phyloP scores from a whole-genome alignment of 768 basidiomycete genomes.

The Royoungia palumana region DNA sequence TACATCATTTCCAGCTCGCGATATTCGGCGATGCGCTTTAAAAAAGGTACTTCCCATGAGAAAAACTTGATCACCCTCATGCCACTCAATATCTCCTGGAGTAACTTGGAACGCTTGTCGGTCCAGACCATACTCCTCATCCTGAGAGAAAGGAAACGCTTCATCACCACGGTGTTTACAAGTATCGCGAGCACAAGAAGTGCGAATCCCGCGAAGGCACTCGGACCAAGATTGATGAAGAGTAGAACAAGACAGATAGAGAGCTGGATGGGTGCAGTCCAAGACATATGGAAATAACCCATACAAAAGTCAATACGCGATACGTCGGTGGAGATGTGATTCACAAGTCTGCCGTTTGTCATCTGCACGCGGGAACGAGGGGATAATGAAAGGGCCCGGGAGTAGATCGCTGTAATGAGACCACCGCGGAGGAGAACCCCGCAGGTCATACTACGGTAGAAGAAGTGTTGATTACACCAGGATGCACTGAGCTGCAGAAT shows the following conservation, averaged over 20 bases:
- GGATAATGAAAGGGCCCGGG: constrained; percentile 70
- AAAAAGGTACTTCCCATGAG: constrained; percentile 82
- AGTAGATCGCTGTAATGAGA: constrained; percentile 84
- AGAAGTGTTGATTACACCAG: constrained; percentile 75
- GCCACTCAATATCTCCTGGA: constrained; percentile 85
- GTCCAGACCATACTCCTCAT: constrained; percentile 83
- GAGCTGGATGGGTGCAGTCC: constrained; percentile 77
- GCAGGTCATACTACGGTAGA: constrained; percentile 67
- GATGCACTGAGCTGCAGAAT: constrained; percentile 64
- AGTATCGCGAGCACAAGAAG: constrained; percentile 72
- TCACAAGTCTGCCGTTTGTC: constrained; percentile 86
- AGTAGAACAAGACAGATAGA: constrained; percentile 73
- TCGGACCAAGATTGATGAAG: constrained; percentile 65
- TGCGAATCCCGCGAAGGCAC: constrained; percentile 52
- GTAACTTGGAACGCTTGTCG: constrained; percentile 82
- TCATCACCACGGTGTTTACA: constrained; percentile 71
- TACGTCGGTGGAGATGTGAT: constrained; percentile 91
- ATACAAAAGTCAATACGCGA: constrained; percentile 88
- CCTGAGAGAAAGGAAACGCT: constrained; percentile 53
- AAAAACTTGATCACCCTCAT: constrained; percentile 95
- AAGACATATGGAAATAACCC: constrained; percentile 77
- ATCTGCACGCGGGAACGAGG: constrained; percentile 75
- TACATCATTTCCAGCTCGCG: constrained; percentile 70
- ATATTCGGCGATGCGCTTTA: constrained; percentile 67
- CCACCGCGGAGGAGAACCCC: constrained; percentile 84